A percentile compares a stretch with the other conserved stretches of the same genome.
Conservation (phyloP, 805 yeast genomes). For the Phaffomyces antillensis region DNA sequence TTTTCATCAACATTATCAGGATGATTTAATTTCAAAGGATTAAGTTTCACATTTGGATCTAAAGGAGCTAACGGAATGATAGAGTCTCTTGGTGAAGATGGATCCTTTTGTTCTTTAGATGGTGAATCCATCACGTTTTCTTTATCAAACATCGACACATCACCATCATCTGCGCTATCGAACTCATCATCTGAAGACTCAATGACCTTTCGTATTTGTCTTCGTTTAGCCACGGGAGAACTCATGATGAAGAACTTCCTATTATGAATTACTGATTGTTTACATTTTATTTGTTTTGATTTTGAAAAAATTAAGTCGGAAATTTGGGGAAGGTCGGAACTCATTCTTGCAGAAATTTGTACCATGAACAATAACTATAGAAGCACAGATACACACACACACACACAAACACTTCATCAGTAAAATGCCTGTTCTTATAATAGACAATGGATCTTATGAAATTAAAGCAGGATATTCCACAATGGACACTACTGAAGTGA, state of each 20-base stretch:
- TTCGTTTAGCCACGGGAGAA: conserved; percentile 22
- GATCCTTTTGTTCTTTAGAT: conserved; percentile 4
- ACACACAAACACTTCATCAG: too few relatives aligned
- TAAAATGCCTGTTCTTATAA: conserved; percentile 32
- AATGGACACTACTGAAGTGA: conserved; percentile 28
- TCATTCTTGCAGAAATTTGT: too few relatives aligned
- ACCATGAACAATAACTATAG: too few relatives aligned
- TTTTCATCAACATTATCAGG: conserved; percentile 8
- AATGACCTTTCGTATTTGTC: conserved; percentile 8
- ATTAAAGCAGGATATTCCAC: conserved; percentile 57
- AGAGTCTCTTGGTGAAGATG: conserved; percentile 20
- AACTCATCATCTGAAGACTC: conserved; percentile 13
- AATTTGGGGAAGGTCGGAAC: too few relatives aligned
- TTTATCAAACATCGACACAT: conserved; percentile 11
- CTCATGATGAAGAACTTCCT: conserved; percentile 10
- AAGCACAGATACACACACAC: too few relatives aligned
- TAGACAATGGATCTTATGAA: conserved; percentile 88
- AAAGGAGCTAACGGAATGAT: conserved; percentile 10
- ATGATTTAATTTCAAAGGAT: conserved; percentile 14
- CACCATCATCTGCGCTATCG: conserved; percentile 8
- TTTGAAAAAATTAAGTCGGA: background rate
- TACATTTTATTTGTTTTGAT: background rate
- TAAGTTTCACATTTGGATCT: conserved; percentile 14
- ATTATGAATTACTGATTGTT: too few relatives aligned
- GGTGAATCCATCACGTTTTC: conserved; percentile 20